Conservation (phyloP, 768 basidiomycete genomes). For the Boletus speciosus region DNA sequence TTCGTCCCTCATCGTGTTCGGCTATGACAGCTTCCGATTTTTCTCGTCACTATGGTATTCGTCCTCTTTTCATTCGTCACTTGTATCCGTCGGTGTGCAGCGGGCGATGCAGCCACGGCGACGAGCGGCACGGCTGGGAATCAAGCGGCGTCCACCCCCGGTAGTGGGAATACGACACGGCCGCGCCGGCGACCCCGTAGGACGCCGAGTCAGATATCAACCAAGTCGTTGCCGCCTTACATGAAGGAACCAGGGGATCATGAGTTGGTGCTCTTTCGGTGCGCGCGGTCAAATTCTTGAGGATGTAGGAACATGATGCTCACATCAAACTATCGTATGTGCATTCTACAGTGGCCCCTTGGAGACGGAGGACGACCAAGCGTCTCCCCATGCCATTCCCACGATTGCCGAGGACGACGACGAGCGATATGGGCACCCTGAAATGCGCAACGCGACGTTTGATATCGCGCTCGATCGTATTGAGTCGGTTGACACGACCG, state of each 20-base stretch:
- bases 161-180: slow-evolving; percentile 12
- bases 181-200: slow-evolving; percentile 40
- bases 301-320: background rate
- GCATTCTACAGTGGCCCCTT: slow-evolving; percentile 21
- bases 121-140: background rate
- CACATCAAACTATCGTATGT: background rate
- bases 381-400: slow-evolving; percentile 10
- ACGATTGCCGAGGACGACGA: slow-evolving; percentile 25
- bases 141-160: background rate
- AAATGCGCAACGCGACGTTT: slow-evolving; percentile 10
- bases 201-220: slow-evolving; percentile 80
- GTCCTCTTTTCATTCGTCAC: slow-evolving; percentile 17
- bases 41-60: slow-evolving; percentile 23
- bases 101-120: background rate
- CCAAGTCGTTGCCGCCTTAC: slow-evolving; percentile 71
- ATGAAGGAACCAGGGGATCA: slow-evolving; percentile 83
- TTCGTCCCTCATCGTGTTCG: background rate
- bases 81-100: slow-evolving; percentile 22
- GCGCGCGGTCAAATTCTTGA: slow-evolving; percentile 4
- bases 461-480: slow-evolving; percentile 20
- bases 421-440: slow-evolving; percentile 1
- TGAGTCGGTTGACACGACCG: slow-evolving; percentile 25
- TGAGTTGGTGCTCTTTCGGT: slow-evolving; percentile 69
- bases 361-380: slow-evolving; percentile 23
- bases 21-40: slow-evolving; percentile 24